These are phyloP conservation scores for Phytophthora megakarya DNA, from an alignment of 352 stramenopile genomes.

Conservation along the genomic window DNA sequence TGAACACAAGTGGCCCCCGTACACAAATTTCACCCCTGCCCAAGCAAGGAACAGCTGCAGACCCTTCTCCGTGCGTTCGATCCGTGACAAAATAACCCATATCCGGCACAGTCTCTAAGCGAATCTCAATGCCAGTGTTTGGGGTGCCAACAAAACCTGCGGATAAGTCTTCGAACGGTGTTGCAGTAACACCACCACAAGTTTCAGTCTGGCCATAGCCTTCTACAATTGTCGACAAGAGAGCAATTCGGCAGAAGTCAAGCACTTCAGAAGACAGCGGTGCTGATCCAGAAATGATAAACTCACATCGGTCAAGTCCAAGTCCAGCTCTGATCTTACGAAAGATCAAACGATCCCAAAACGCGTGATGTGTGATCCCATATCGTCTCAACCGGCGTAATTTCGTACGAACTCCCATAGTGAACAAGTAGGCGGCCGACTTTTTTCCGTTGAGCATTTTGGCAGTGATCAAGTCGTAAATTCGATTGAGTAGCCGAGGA, in stretches of 20 bases:
- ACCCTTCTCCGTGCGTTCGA: slow-evolving; percentile 48
- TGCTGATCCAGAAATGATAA: slow-evolving; percentile 95
- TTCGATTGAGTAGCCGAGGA: slow-evolving; percentile 96
- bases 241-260: slow-evolving; percentile 93
- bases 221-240: slow-evolving; percentile 89
- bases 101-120: slow-evolving; percentile 95
- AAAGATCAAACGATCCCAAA: slow-evolving; percentile 97
- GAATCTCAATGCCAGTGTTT: slow-evolving; percentile 87
- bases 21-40: slow-evolving; percentile 72
- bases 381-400: slow-evolving; percentile 64
- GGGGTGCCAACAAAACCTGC: slow-evolving; percentile 93
- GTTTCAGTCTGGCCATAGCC: slow-evolving; percentile 98
- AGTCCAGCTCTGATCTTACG: slow-evolving; percentile 91
- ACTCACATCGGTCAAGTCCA: slow-evolving; percentile 77
- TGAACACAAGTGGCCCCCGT: slow-evolving; percentile 85
- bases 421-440: slow-evolving; percentile 87
- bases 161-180: slow-evolving; percentile 40
- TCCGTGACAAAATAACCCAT: slow-evolving; percentile 95
- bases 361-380: slow-evolving; percentile 50
- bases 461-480: slow-evolving; percentile 94
- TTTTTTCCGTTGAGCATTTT: slow-evolving; percentile 61
- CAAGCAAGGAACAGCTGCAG: slow-evolving; percentile 40
- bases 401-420: slow-evolving; percentile 67
- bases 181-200: slow-evolving; percentile 78
- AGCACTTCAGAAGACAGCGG: slow-evolving; percentile 93